phyloP scores from a whole-genome alignment of 2,329 filamentous ascomycete genomes.

The Fusarium veterinarium region DNA sequence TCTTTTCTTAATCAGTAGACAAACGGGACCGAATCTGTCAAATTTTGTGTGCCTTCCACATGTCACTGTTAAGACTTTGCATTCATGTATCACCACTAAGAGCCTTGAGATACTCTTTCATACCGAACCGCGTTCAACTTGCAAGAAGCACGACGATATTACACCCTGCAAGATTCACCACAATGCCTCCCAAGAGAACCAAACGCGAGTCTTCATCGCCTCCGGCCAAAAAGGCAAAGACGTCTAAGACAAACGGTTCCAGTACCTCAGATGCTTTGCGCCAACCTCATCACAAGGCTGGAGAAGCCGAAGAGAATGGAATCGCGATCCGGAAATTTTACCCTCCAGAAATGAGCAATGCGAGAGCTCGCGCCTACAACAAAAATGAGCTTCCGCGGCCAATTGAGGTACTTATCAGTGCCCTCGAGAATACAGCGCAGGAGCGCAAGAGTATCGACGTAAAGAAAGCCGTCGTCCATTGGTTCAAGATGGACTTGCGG shows the following conservation, averaged over 20 bases:
- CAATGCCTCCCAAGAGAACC: constrained; percentile 45
- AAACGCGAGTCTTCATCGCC: constrained; percentile 46
- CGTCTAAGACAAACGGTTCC: constrained; percentile 37
- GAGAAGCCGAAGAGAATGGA: constrained; percentile 63
- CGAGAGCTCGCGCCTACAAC: constrained; percentile 79
- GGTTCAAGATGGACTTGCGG: constrained; percentile 89
- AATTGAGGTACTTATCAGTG: constrained; percentile 73
- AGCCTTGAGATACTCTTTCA: neutral
- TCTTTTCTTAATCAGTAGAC: neutral
- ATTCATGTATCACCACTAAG: neutral
- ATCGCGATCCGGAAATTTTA: constrained; percentile 82
- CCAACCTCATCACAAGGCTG: constrained; percentile 59
- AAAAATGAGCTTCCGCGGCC: constrained; percentile 76
- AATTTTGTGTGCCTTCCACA: neutral
- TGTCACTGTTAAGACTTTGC: constrained; percentile 7
- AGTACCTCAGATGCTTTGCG: constrained; percentile 50
- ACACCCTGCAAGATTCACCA: constrained; percentile 15
- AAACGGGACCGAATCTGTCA: neutral
- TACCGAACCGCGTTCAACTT: neutral
- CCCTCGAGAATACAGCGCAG: constrained; percentile 69
- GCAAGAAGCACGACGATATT: neutral
- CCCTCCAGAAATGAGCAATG: constrained; percentile 86
- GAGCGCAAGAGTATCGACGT: constrained; percentile 63
- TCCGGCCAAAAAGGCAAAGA: constrained; percentile 51
- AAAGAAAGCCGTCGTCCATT: constrained; percentile 79